Evolutionary conservation across 306 rosid species (phyloP).

Genomic region (Ormosia semicastrata): DNA sequence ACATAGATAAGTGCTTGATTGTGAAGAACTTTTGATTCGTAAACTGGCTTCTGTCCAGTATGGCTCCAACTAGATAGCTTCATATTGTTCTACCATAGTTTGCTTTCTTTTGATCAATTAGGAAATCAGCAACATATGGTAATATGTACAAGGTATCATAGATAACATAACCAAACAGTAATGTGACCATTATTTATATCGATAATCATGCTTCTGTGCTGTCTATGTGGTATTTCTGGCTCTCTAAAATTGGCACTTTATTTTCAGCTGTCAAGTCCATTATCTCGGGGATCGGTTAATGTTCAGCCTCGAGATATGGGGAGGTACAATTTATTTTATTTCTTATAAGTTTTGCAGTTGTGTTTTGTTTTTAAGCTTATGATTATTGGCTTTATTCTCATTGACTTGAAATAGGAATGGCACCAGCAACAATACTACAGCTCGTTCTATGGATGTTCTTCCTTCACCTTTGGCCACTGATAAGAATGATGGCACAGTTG

Average conservation of each 20-base stretch:
- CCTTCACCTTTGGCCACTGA: slow-evolving; percentile 60
- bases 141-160: neutral
- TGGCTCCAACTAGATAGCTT: neutral
- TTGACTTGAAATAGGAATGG: slow-evolving; percentile 58
- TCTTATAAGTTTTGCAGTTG: slow-evolving; percentile 17
- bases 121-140: neutral
- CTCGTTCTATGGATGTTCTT: slow-evolving; percentile 55
- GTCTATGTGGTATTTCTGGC: slow-evolving; percentile 14
- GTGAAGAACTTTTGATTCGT: neutral
- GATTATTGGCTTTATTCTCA: slow-evolving; percentile 24
- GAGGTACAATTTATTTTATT: slow-evolving; percentile 49
- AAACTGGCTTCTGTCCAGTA: neutral
- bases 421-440: slow-evolving; percentile 36
- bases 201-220: neutral
- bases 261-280: slow-evolving; percentile 75
- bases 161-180: neutral
- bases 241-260: slow-evolving; percentile 32
- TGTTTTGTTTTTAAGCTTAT: slow-evolving; percentile 11
- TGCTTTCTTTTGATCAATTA: neutral
- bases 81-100: neutral
- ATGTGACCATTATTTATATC: slow-evolving; percentile 4
- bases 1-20: neutral
- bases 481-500: slow-evolving; percentile 78
- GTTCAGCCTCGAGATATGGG: slow-evolving; percentile 59
- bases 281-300: slow-evolving; percentile 53